These are phyloP conservation scores for Cydonia oblonga DNA, from an alignment of 331 rosid genomes.

Conservation along the genomic window DNA sequence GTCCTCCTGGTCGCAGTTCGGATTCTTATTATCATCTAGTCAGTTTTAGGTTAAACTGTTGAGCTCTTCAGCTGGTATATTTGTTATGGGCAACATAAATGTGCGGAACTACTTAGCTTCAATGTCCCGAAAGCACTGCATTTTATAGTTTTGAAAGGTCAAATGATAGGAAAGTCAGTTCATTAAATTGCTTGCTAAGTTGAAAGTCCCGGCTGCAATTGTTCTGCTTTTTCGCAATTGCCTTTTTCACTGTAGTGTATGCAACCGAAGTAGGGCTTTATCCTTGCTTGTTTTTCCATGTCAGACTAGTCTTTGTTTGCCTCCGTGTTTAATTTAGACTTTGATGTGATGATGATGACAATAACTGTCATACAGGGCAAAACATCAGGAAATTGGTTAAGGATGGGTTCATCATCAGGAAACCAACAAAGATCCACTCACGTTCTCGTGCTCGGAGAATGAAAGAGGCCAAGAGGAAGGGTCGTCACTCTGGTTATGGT, in stretches of 20 bases:
- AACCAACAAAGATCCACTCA: constrained; percentile 46
- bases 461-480: constrained; percentile 49
- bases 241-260: neutral
- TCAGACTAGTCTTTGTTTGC: no score
- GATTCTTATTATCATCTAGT: no score
- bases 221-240: neutral
- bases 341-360: neutral
- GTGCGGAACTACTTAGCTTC: no score
- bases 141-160: no score
- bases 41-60: no score
- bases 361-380: constrained; percentile 22
- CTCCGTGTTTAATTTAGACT: neutral
- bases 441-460: constrained; percentile 42
- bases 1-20: neutral
- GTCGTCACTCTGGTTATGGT: constrained; percentile 47
- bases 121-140: neutral
- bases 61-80: no score
- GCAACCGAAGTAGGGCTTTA: neutral
- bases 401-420: constrained; percentile 41
- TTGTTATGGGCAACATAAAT: no score
- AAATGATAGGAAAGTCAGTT: no score
- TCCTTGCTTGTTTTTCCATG: no score
- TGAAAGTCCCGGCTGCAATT: neutral
- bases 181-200: neutral
- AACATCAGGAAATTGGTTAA: constrained; percentile 41